Percentiles rank a stretch among this genome's conserved stretches.
phyloP scores from a whole-genome alignment of 2,329 filamentous ascomycete genomes.

The Penicillium sp. region DNA sequence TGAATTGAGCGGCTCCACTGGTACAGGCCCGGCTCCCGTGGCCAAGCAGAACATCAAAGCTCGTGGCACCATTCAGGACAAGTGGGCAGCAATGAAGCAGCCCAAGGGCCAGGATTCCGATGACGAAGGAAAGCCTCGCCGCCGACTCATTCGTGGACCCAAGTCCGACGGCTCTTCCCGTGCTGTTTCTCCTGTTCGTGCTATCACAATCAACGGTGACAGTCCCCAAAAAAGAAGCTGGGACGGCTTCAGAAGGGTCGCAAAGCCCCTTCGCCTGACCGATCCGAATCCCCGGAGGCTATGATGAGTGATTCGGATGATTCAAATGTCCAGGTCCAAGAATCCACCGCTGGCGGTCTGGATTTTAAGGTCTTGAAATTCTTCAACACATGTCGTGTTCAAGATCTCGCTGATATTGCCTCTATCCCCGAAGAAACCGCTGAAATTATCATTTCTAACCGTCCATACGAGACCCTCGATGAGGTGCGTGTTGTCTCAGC shows the following conservation, averaged over 20 bases:
- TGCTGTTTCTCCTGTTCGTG: slow-evolving; percentile 25
- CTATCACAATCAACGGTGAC: slow-evolving; percentile 17
- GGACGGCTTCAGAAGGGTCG: slow-evolving; percentile 52
- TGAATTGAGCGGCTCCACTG: slow-evolving; percentile 32
- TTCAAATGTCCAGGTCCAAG: slow-evolving; percentile 41
- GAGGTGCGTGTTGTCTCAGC: slow-evolving; percentile 65
- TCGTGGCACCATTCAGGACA: slow-evolving; percentile 58
- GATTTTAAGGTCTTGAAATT: slow-evolving; percentile 67
- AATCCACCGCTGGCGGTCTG: slow-evolving; percentile 44
- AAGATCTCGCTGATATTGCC: slow-evolving; percentile 79
- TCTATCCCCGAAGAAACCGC: slow-evolving; percentile 69
- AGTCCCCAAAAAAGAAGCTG: slow-evolving; percentile 29
- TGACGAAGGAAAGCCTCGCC: slow-evolving; percentile 32
- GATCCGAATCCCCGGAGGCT: slow-evolving; percentile 36
- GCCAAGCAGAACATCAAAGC: slow-evolving; percentile 56
- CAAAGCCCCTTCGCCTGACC: slow-evolving; percentile 33
- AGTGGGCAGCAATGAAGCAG: slow-evolving; percentile 52
- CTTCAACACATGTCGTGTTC: slow-evolving; percentile 73
- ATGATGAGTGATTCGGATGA: slow-evolving; percentile 47
- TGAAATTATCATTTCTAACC: slow-evolving; percentile 65
- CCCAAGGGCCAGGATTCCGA: slow-evolving; percentile 18
- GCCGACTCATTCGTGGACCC: slow-evolving; percentile 41
- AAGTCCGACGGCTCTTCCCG: slow-evolving; percentile 24
- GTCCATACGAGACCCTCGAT: slow-evolving; percentile 69
- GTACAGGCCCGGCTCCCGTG: slow-evolving; percentile 14